These are phyloP conservation scores for Flaveria ramosissima DNA, from an alignment of 129 eudicot genomes.

Conservation along the genomic window DNA sequence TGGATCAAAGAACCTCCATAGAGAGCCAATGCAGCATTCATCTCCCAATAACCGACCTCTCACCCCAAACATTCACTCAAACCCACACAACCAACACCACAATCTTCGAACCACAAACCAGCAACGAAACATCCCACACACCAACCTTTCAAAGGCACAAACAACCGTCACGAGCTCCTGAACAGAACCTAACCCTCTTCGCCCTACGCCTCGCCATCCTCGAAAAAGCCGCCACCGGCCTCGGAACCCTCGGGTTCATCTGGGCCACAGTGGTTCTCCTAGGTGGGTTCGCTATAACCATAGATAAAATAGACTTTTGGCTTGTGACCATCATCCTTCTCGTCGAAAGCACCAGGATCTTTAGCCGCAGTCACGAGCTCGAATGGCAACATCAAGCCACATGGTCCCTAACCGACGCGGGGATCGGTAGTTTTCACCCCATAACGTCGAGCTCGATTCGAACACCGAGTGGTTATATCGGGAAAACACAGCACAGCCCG, in stretches of 20 bases:
- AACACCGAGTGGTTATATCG: too few species aligned
- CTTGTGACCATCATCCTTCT: slow-evolving; percentile 65
- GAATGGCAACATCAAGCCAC: slow-evolving; percentile 99
- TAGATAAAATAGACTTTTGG: slow-evolving; percentile 80
- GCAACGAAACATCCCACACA: slow-evolving; percentile 45
- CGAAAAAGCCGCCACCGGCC: slow-evolving; percentile 81
- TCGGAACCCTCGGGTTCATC: slow-evolving; percentile 88
- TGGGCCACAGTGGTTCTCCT: slow-evolving; percentile 98
- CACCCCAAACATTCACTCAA: slow-evolving; percentile 32
- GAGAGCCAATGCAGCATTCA: slow-evolving; percentile 56
- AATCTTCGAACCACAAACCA: slow-evolving; percentile 66
- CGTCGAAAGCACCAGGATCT: slow-evolving; percentile 76
- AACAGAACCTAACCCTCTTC: slow-evolving; percentile 76
- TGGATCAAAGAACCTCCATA: slow-evolving; percentile 32
- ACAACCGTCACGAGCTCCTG: slow-evolving; percentile 54
- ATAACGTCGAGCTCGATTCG: slow-evolving; percentile 50
- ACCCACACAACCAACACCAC: slow-evolving; percentile 38
- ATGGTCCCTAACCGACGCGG: slow-evolving; percentile 69
- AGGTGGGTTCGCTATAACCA: slow-evolving; percentile 84
- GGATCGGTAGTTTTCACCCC: slow-evolving; percentile 65
- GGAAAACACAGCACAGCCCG: background rate
- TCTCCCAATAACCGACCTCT: slow-evolving; percentile 51
- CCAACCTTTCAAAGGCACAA: slow-evolving; percentile 23
- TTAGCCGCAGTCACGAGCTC: slow-evolving; percentile 92
- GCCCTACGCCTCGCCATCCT: slow-evolving; percentile 86